Evolutionary conservation across 805 yeast genomes (phyloP).

Genomic region (Lachancea thermotolerans): DNA sequence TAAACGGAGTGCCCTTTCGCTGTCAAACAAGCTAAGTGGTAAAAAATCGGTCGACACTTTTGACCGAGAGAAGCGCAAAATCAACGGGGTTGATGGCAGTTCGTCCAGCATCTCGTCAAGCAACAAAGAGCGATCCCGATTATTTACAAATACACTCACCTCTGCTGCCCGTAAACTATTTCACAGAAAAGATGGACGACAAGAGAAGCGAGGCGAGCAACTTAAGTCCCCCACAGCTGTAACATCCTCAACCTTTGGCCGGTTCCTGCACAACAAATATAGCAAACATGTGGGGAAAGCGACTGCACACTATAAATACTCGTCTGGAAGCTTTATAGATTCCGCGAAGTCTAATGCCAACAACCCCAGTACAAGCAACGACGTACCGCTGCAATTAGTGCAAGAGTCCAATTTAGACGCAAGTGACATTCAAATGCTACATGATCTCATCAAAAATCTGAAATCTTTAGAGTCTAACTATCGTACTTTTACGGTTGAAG

Average conservation of each 20-base stretch:
- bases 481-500: conserved; percentile 24
- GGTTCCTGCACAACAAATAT: conserved; percentile 29
- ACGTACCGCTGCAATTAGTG: conserved; percentile 10
- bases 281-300: conserved; percentile 24
- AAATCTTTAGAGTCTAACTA: conserved; percentile 29
- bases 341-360: conserved; percentile 24
- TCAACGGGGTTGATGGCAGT: background rate
- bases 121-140: background rate
- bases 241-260: conserved; percentile 15
- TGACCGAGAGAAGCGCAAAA: background rate
- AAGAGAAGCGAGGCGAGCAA: conserved; percentile 1
- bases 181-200: conserved; percentile 18
- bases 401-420: conserved; percentile 13
- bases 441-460: conserved; percentile 27
- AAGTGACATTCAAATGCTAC: conserved; percentile 20
- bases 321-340: conserved; percentile 21
- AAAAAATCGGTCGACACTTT: background rate
- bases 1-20: conserved; percentile 1
- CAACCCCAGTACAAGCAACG: conserved; percentile 17
- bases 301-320: conserved; percentile 27
- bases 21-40: background rate
- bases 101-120: background rate
- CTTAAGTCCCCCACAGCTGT: conserved; percentile 1
- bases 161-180: conserved; percentile 25
- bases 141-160: conserved; percentile 11